Evolutionary conservation across 1,139 yeast genomes (phyloP), one percentile per base, ranked within the genome.

Genomic region (Debaryomycetaceae sp.): DNA sequence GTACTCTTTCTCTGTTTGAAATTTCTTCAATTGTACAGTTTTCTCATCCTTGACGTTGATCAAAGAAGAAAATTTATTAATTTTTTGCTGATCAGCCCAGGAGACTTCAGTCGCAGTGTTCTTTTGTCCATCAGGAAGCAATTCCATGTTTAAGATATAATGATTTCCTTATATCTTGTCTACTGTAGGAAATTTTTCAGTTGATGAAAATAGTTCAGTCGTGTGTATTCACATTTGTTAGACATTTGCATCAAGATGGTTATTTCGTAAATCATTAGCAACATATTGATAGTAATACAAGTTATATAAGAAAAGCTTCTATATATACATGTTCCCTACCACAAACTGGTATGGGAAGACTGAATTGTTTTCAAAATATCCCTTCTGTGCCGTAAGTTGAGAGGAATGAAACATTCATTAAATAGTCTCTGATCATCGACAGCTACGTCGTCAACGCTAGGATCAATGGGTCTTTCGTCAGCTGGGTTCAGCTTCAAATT

Each of bases 61-160:
- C 46, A 89, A 72, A 39, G 89, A 83, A 17, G 96, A 87, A 56
- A 92, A 92, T 57, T 81, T 79, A 61, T 92, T 92, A 67, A 92
- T 92, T 56, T 79, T 79, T 56, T 85, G 82, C 65, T 92, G 98
- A 60, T 92, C 98, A 44, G 79, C 89, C 81, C 91, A 86, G 19
- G 81, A 70, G 18, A 92, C 98, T 55, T 87, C 94, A 0, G 79
- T 55, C 16, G 70, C 75, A 15, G 81, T 82, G 57, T 86, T 85
- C 46, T 66, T 65, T 55, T 81, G 80, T 5, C 87, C 87, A 52
- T 79, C 78, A 4, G 88, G 87, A 46, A 82, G 69, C 49, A 79
- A 61, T 51, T 75, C 80, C 80, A 76, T 75, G 17, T 37, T 46
- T 17, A 19, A 8, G n/a, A n/a, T n/a, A 7, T 14, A 32, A 16